Conservation (phyloP, 1,139 yeast species). For the Keqinozyma sinolaborantium region DNA sequence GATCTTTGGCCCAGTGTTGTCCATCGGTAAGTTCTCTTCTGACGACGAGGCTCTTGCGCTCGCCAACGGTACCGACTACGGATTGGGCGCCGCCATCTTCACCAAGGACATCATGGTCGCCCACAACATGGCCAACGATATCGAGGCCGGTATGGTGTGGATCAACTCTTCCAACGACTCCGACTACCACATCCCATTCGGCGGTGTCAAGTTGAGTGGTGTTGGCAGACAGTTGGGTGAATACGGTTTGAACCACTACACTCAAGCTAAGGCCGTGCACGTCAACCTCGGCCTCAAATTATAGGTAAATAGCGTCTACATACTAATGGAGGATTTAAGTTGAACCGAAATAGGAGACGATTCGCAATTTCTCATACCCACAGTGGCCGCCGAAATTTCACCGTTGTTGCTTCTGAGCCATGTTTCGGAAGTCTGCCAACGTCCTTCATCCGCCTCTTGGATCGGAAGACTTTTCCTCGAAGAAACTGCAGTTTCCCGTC, state of each 20-base stretch:
- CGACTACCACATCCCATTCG: slow-evolving; percentile 75
- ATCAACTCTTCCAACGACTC: slow-evolving; percentile 73
- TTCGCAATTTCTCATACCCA: neutral
- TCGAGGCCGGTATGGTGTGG: slow-evolving; percentile 56
- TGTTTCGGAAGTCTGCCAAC: too few species aligned
- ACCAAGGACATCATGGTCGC: slow-evolving; percentile 52
- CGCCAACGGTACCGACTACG: slow-evolving; percentile 53
- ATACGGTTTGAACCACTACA: slow-evolving; percentile 72
- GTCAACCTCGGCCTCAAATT: slow-evolving; percentile 49
- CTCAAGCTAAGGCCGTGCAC: slow-evolving; percentile 78
- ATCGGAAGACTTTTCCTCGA: too few species aligned
- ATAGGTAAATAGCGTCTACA: too few species aligned
- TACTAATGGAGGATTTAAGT: too few species aligned
- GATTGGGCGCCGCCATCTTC: slow-evolving; percentile 76
- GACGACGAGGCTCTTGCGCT: slow-evolving; percentile 51
- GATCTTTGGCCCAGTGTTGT: slow-evolving; percentile 60
- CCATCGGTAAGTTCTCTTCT: slow-evolving; percentile 46
- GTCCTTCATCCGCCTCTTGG: too few species aligned
- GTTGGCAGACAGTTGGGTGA: slow-evolving; percentile 87
- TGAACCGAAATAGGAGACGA: neutral
- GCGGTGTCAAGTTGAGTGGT: slow-evolving; percentile 76
- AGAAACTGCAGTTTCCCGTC: too few species aligned
- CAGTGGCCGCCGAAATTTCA: too few species aligned
- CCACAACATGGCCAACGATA: slow-evolving; percentile 40
- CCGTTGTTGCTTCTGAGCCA: too few species aligned